Conservation (phyloP, 2,329 filamentous ascomycete genomes). For the Fusarium sp. region DNA sequence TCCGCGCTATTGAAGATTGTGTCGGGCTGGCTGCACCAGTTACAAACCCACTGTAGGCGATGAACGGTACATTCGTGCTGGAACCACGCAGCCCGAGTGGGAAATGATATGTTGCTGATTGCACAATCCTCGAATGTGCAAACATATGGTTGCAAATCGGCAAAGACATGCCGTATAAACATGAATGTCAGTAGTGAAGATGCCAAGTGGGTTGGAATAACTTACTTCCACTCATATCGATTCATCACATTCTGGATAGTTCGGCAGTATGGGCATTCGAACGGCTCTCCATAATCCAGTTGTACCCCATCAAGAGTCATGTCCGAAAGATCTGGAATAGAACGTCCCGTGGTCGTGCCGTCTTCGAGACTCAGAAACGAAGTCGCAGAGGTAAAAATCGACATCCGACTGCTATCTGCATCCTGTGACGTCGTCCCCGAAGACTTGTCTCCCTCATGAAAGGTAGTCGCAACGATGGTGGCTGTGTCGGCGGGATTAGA, state of each 20-base stretch:
- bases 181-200: fast-evolving
- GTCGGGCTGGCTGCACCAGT: neutral
- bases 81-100: neutral
- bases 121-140: neutral
- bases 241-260: neutral
- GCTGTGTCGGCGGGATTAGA: neutral
- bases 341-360: fast-evolving
- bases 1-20: fast-evolving
- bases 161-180: neutral
- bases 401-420: neutral
- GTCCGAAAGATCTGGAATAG: neutral
- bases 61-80: neutral
- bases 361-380: neutral
- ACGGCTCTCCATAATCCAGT: neutral
- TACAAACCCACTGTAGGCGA: neutral
- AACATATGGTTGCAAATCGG: neutral
- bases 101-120: neutral
- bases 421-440: fast-evolving
- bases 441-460: neutral
- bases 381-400: neutral
- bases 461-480: neutral
- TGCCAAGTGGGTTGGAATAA: fast-evolving
- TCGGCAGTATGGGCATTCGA: neutral
- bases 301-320: neutral
- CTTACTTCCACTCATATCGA: neutral